Evolutionary conservation across 192 early-diverging fungal genomes (phyloP), one percentile per base, ranked within the genome.

Genomic region (Coemansia sp.): DNA sequence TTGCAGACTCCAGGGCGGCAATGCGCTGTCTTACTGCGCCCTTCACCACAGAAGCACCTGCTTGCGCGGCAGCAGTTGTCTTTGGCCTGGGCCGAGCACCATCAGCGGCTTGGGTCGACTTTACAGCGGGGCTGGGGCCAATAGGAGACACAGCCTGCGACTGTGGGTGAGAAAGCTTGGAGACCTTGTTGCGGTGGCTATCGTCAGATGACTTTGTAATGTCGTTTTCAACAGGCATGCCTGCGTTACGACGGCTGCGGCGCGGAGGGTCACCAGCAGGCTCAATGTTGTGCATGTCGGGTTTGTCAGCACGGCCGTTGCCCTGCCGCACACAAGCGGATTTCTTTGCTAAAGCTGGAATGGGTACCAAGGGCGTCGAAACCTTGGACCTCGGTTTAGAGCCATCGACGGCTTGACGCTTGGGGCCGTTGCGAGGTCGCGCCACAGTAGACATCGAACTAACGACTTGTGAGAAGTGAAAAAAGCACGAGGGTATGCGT

Each of bases 401-500:
- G 70, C 47, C 54, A 20, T 29, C 54, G n/a, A 33, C 71, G 20
- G 73, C 20, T 38, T 63, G 75, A 18, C 71, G 65, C 51, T 63
- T 76, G 40, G 75, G 68, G 20, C 72, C 77, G 67, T 52, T 75
- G 54, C 80, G 80, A 27, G 75, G 67, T 47, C 80, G 80, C 51
- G 73, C 75, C 69, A 74, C 73, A 2, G 80, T 73, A 61, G 80
- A 82, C 80, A 82, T 82, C 38, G 33, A 43, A 42, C 12, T 33
- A 27, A 38, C 24, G 3, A 5, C 47, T 5, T 33, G 38, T 40
- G 38, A 40, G 38, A 8, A 40, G 0, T 36, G 6, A 70, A 63
- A 62, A 47, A 15, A 27, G 66, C 22, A 22, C 27, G 66, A 22
- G 49, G 51, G 13, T 31, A 29, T 34, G 57, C 16, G 57, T 18